phyloP scores from a whole-genome alignment of 192 early-diverging fungal species.

The Spinellus fusiger region DNA sequence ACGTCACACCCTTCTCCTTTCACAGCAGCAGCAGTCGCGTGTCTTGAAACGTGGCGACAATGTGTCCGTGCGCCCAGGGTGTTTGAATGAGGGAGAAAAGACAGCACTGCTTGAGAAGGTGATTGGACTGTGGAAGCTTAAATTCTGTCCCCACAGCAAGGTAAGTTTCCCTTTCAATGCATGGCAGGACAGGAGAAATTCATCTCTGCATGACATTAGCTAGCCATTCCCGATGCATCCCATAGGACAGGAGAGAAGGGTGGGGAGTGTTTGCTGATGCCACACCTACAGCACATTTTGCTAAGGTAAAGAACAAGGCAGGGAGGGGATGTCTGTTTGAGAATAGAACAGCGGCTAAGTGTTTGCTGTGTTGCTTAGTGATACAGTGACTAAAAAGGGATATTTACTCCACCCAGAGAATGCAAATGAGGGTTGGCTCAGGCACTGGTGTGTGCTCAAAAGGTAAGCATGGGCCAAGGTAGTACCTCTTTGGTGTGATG shows the following conservation, averaged over 20 bases:
- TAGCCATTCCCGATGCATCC: no score
- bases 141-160: conserved; percentile 31
- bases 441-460: conserved; percentile 73
- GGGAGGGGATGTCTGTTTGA: conserved; percentile 17
- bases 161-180: no score
- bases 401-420: conserved; percentile 43
- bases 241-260: no score
- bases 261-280: no score
- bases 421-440: conserved; percentile 60
- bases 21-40: conserved; percentile 12
- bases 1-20: conserved; percentile 28
- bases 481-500: no score
- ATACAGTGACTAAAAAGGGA: conserved; percentile 47
- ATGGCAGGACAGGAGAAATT: not conserved
- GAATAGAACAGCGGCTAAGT: conserved; percentile 14
- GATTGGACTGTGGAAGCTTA: conserved; percentile 17
- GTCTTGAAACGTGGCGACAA: not conserved
- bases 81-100: not conserved
- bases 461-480: conserved; percentile 23
- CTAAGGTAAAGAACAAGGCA: no score
- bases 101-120: conserved; percentile 5
- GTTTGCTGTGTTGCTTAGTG: conserved; percentile 6
- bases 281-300: no score
- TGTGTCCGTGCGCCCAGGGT: not conserved
- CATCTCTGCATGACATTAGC: not conserved